These are phyloP conservation scores for Fusarium odoratissimum DNA, from an alignment of 2,329 filamentous ascomycete species.

Conservation along the genomic window DNA sequence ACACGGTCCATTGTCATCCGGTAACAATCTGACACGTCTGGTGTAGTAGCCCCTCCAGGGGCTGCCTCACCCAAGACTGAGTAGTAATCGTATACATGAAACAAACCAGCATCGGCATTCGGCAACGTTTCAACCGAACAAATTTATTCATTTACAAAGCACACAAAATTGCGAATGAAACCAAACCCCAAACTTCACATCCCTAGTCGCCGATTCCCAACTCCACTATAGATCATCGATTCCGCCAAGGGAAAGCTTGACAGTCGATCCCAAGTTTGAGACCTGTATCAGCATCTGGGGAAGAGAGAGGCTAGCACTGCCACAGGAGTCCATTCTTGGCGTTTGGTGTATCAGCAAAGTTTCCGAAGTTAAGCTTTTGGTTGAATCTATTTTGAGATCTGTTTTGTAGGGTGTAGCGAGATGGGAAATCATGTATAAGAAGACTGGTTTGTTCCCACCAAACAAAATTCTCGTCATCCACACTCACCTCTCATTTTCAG, in stretches of 20 bases:
- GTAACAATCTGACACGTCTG: neutral
- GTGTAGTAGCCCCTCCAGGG: neutral
- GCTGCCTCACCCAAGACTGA: neutral
- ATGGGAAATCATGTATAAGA: slow-evolving; percentile 12
- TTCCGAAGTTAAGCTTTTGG: neutral
- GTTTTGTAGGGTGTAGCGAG: neutral
- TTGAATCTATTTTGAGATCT: slow-evolving; percentile 17
- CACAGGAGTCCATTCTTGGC: slow-evolving; percentile 5
- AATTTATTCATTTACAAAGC: neutral
- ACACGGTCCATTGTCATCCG: slow-evolving; percentile 1
- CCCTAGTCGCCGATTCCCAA: neutral
- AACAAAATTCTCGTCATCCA: neutral
- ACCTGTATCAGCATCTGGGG: neutral
- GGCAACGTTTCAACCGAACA: neutral
- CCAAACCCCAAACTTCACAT: slow-evolving; percentile 1
- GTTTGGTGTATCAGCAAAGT: slow-evolving; percentile 14
- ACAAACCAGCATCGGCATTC: neutral
- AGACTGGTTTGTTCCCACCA: neutral
- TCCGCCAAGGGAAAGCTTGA: slow-evolving; percentile 26
- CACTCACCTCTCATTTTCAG: neutral
- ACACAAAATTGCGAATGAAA: neutral
- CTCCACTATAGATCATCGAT: neutral
- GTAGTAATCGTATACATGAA: slow-evolving; percentile 5
- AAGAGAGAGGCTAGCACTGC: neutral
- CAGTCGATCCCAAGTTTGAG: slow-evolving; percentile 6